These are phyloP conservation scores for Nannochloropsis salina DNA, from an alignment of 108 stramenopile species.

Conservation along the genomic window DNA sequence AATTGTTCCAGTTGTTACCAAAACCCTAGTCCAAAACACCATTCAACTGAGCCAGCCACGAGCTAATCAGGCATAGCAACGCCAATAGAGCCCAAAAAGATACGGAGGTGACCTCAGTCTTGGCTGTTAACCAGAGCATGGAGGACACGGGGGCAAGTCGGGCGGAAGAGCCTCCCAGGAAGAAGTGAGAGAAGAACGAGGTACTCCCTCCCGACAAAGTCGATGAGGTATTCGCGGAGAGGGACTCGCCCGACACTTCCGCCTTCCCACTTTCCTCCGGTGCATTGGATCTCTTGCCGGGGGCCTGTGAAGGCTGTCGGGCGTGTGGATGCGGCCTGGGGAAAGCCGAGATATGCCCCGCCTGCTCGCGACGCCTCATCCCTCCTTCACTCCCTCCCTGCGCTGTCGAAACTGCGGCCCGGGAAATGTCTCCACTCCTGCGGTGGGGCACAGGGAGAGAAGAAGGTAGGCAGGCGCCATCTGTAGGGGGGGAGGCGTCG, in stretches of 20 bases:
- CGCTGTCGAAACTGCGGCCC: no score
- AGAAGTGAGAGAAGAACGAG: background rate
- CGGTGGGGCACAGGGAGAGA: no score
- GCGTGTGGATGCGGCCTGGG: no score
- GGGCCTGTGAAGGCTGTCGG: no score
- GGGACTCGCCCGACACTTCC: background rate
- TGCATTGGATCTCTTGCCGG: no score
- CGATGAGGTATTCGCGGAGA: background rate
- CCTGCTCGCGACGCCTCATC: no score
- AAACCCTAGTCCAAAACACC: background rate
- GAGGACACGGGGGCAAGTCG: background rate
- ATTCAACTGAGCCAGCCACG: background rate
- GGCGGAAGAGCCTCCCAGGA: background rate
- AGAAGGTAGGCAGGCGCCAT: no score
- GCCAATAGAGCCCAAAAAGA: background rate
- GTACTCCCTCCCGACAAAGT: conserved; percentile 14
- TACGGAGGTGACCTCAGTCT: background rate
- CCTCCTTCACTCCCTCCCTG: no score
- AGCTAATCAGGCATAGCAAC: background rate
- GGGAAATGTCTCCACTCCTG: no score
- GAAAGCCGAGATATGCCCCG: no score
- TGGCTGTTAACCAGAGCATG: background rate
- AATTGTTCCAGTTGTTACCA: background rate
- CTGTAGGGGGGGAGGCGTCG: no score
- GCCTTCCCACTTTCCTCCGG: no score